Percentiles rank a stretch among this genome's conserved stretches.
Evolutionary conservation across 2,329 filamentous ascomycete species (phyloP).

Genomic region (Rutstroemia sp.): DNA sequence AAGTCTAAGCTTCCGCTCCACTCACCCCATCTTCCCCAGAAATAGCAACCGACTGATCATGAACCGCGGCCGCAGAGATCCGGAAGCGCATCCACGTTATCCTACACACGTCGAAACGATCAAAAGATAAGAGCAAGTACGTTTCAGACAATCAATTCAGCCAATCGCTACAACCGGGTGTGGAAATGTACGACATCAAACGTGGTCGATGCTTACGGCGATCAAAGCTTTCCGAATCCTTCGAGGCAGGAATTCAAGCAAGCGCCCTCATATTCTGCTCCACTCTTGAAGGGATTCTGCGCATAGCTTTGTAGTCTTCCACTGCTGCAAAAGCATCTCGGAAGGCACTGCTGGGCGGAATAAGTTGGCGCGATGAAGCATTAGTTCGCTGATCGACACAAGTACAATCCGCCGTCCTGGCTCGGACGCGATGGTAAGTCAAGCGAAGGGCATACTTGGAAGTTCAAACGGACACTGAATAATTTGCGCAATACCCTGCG

Average conservation of each 20-base stretch:
- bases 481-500: no score
- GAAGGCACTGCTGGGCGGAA: no score
- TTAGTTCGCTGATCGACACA: no score
- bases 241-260: neutral
- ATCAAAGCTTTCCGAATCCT: neutral
- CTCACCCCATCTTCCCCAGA: neutral
- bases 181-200: neutral
- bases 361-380: no score
- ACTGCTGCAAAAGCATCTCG: no score
- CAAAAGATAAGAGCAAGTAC: neutral
- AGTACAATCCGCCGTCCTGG: no score
- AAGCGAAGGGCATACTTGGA: no score
- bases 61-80: neutral
- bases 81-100: neutral
- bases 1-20: neutral
- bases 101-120: neutral
- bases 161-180: neutral
- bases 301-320: no score
- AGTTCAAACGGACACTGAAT: no score
- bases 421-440: no score
- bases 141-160: neutral
- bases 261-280: neutral
- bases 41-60: neutral
- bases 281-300: no score
- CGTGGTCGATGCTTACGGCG: neutral